Percentiles rank a stretch among this genome's conserved stretches.
Conservation (phyloP, 768 basidiomycete species). For the Tremella yokohamensis region DNA sequence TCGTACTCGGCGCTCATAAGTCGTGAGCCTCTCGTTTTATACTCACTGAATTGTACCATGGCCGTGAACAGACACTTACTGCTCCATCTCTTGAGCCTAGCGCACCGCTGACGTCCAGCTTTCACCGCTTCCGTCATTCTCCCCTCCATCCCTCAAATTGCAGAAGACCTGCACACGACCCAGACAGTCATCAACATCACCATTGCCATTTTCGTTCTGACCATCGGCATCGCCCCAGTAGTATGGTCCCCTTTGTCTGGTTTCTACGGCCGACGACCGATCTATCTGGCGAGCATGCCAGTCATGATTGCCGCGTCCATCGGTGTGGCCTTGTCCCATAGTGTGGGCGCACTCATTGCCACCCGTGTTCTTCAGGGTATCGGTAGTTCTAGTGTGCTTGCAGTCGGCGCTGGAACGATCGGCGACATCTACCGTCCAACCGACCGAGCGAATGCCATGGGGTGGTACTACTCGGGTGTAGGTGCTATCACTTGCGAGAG, state of each 20-base stretch:
- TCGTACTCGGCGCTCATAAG: slow-evolving; percentile 64
- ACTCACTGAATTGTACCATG: background rate
- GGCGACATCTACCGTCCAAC: slow-evolving; percentile 50
- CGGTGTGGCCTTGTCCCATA: slow-evolving; percentile 58
- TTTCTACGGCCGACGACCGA: slow-evolving; percentile 63
- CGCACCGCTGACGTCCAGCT: slow-evolving; percentile 53
- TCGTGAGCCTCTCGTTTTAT: slow-evolving; percentile 55
- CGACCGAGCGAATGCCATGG: slow-evolving; percentile 44
- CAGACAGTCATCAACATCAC: slow-evolving; percentile 61
- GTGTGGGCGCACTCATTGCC: slow-evolving; percentile 57
- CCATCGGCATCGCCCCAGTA: slow-evolving; percentile 56
- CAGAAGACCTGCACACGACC: slow-evolving; percentile 62
- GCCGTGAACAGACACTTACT: background rate
- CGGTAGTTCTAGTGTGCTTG: slow-evolving; percentile 58
- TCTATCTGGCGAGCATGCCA: slow-evolving; percentile 63
- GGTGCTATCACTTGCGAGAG: slow-evolving; percentile 6
- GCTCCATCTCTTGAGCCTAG: background rate
- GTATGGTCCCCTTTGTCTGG: slow-evolving; percentile 59
- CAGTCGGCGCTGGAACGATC: slow-evolving; percentile 59
- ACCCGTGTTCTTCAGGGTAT: slow-evolving; percentile 67
- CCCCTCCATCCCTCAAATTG: slow-evolving; percentile 70
- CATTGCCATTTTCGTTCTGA: slow-evolving; percentile 58
- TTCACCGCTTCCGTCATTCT: slow-evolving; percentile 68
- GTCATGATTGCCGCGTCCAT: slow-evolving; percentile 61
- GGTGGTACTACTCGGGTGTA: slow-evolving; percentile 39